Base-by-base conservation (phyloP, 768 basidiomycete species). In the Daedaleopsis nitida region DNA sequence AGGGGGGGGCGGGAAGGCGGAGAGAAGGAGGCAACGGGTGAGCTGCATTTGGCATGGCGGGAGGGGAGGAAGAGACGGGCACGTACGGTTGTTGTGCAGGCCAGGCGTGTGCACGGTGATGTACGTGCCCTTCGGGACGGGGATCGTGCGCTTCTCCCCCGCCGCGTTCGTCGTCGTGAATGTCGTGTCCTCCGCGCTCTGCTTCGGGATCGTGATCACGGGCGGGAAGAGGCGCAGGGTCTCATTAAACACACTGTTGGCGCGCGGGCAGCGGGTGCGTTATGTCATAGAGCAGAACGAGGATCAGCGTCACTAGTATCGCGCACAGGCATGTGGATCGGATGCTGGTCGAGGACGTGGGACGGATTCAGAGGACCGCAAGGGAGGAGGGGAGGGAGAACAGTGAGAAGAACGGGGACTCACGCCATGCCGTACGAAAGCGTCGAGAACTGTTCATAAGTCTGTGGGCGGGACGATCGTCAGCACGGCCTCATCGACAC, bases 31-130 rank as follows among this genome's bases (percentile, higher is more conserved):
- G 39, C 14, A n/a, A 16, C 51, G 24, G 32, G 27, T 23, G 23
- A 50, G 35, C 17, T 35, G 19, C 19, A n/a, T 21, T 24, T 7
- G 35, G 16, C 35, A 23, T 42, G 17, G 19, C 12, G 17, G 6
- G 42, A 19, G n/a, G 23, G 34, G 38, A 50, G 24, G 12, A 17
- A 45, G 51, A 50, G 21, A 17, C 27, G 27, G n/a, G 61, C 17
- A 55, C 73, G 55, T 57, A 75, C 74, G 69, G 66, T 76, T 75
- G 60, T 72, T 72, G 60, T 76, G 75, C 58, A 75, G 57, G 11
- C 68, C 74, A n/a, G 70, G 58, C 1, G 65, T 66, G 65, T 73
- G 65, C 21, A 75, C 50, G 24, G 57, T 62, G 43, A 75, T 57
- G 34, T 27, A 58, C 19, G 70, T 66, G 45, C 72, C 75, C 50